phyloP scores from a whole-genome alignment of 1,284 basidiomycete genomes.

The Ganoderma resinaceum region DNA sequence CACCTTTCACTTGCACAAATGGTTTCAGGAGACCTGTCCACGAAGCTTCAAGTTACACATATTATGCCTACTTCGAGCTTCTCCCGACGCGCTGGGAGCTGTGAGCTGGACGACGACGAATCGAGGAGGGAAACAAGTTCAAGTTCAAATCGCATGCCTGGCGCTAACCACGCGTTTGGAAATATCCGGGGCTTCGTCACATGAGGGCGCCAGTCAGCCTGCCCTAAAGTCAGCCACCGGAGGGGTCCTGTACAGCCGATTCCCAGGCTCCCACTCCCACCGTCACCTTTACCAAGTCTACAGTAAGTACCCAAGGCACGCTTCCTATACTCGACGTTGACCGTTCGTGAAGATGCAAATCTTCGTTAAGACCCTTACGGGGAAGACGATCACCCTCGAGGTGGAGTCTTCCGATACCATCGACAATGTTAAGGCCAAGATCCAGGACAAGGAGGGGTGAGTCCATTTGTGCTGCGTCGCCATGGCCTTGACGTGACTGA shows the following conservation, averaged over 20 bases:
- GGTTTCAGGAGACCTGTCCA: not conserved
- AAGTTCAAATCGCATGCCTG: not conserved
- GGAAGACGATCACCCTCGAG: constrained; percentile 99
- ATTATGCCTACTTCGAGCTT: not conserved
- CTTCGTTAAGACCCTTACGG: constrained; percentile 96
- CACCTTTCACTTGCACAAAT: not conserved
- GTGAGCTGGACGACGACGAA: not conserved
- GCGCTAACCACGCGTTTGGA: constrained; percentile 13
- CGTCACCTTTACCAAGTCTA: constrained; percentile 34
- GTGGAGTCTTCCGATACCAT: constrained; percentile 97
- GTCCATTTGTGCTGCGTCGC: constrained; percentile 29
- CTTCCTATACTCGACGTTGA: constrained; percentile 35
- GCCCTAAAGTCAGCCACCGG: constrained; percentile 54
- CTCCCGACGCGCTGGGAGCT: not conserved
- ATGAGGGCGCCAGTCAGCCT: constrained; percentile 28
- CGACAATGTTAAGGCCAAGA: constrained; percentile 93
- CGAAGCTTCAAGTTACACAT: no score
- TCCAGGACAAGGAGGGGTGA: constrained; percentile 92
- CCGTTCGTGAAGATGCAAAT: constrained; percentile 78
- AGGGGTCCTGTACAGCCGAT: constrained; percentile 51
- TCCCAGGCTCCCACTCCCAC: constrained; percentile 39
- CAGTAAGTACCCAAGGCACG: constrained; percentile 34
- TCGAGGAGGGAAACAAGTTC: not conserved
- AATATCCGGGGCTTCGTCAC: constrained; percentile 2
- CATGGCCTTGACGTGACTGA: constrained; percentile 13